phyloP scores from a whole-genome alignment of 192 early-diverging fungal species.

The Podila clonocystis region DNA sequence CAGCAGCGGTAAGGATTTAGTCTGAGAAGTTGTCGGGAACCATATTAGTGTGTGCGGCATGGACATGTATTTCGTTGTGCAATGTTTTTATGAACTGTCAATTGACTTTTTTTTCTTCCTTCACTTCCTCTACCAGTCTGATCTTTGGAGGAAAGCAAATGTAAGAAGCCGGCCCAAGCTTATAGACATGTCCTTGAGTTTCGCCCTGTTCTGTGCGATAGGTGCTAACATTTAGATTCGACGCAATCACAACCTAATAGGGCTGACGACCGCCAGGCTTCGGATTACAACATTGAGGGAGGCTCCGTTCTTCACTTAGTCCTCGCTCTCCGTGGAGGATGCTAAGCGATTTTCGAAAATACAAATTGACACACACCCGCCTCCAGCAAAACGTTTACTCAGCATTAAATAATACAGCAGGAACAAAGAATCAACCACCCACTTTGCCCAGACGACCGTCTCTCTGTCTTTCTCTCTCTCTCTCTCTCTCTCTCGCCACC shows the following conservation, averaged over 20 bases:
- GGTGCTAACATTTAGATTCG: conserved; percentile 4
- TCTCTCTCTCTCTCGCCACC: too few relatives aligned
- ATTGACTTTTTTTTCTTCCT: background rate
- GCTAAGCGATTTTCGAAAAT: conserved; percentile 12
- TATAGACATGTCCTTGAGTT: too few relatives aligned
- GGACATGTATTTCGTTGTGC: too few relatives aligned
- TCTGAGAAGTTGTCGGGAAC: conserved; percentile 4
- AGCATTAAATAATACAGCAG: background rate
- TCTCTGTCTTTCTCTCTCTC: too few relatives aligned
- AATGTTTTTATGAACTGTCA: too few relatives aligned
- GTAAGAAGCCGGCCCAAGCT: conserved; percentile 54
- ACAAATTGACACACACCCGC: background rate
- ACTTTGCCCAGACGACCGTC: too few relatives aligned
- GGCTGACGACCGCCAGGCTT: conserved; percentile 80
- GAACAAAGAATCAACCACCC: background rate
- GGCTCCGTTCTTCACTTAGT: conserved; percentile 94
- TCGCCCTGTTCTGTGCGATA: background rate
- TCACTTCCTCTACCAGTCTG: conserved; percentile 39
- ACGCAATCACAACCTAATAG: conserved; percentile 44
- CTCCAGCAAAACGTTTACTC: background rate
- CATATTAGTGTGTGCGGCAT: background rate
- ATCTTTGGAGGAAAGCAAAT: conserved; percentile 97
- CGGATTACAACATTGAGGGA: conserved; percentile 76
- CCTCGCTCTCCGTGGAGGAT: conserved; percentile 93
- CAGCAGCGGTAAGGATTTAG: conserved; percentile 76